These are phyloP conservation scores for Metarhizium sp. DNA, from an alignment of 2,329 filamentous ascomycete species.

Conservation along the genomic window DNA sequence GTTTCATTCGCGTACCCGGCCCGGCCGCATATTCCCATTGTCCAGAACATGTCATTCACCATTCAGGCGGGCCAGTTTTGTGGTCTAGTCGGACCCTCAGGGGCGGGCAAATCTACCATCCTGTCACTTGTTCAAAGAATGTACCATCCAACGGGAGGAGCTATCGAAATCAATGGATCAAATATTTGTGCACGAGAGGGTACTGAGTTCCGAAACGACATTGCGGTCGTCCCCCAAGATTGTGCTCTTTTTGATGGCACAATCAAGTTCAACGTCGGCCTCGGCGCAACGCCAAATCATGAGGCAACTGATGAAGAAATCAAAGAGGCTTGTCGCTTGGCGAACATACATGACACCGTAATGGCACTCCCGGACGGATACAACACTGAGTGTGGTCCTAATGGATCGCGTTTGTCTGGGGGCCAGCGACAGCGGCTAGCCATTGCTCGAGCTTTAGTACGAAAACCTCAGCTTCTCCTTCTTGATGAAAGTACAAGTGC, in stretches of 20 bases:
- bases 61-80: slow-evolving; percentile 52
- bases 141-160: slow-evolving; percentile 32
- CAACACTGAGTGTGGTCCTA: slow-evolving; percentile 58
- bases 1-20: slow-evolving; percentile 59
- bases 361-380: slow-evolving; percentile 54
- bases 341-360: slow-evolving; percentile 64
- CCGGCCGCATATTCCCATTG: slow-evolving; percentile 46
- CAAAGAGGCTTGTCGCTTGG: slow-evolving; percentile 54
- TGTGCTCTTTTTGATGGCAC: slow-evolving; percentile 48
- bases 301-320: slow-evolving; percentile 51
- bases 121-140: slow-evolving; percentile 45
- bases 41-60: slow-evolving; percentile 45
- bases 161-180: slow-evolving; percentile 33
- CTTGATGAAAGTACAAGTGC: slow-evolving; percentile 77
- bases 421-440: slow-evolving; percentile 72
- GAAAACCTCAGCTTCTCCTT: slow-evolving; percentile 62
- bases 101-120: slow-evolving; percentile 59
- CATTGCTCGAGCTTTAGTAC: slow-evolving; percentile 67
- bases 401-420: slow-evolving; percentile 64
- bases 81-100: slow-evolving; percentile 56
- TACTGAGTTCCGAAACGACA: slow-evolving; percentile 38
- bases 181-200: slow-evolving; percentile 34
- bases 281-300: slow-evolving; percentile 44
- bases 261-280: slow-evolving; percentile 44
- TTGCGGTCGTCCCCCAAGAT: slow-evolving; percentile 50